Conservation (phyloP, 352 stramenopile genomes). For the Globisporangium mamillatum region DNA sequence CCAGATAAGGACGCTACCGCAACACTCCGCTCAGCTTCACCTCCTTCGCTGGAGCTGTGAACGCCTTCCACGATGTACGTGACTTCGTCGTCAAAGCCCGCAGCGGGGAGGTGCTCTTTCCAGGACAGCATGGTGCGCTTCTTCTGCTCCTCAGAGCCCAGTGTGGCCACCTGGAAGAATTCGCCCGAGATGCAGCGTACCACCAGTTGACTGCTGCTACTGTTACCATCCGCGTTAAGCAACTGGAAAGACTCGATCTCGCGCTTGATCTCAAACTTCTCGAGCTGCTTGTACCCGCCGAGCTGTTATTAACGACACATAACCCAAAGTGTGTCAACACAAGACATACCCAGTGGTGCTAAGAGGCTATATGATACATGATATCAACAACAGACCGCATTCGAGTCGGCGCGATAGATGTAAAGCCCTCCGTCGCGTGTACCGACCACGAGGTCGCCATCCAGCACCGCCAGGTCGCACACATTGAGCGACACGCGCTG, state of each 20-base stretch:
- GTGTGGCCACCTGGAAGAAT: slow-evolving; percentile 36
- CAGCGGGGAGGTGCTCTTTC: slow-evolving; percentile 24
- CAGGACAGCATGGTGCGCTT: slow-evolving; percentile 30
- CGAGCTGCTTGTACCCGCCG: slow-evolving; percentile 45
- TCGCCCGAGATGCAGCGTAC: slow-evolving; percentile 53
- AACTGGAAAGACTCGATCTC: slow-evolving; percentile 61
- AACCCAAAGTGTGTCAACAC: not conserved
- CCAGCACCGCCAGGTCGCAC: slow-evolving; percentile 48
- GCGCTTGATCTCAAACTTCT: slow-evolving; percentile 47
- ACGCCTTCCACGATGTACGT: slow-evolving; percentile 51
- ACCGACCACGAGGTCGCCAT: slow-evolving; percentile 55
- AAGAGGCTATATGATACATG: not conserved
- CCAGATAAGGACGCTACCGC: slow-evolving; percentile 41
- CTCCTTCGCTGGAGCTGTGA: slow-evolving; percentile 10
- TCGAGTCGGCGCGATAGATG: slow-evolving; percentile 39
- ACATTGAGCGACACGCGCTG: slow-evolving; percentile 72
- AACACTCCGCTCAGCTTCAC: slow-evolving; percentile 15
- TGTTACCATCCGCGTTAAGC: slow-evolving; percentile 15
- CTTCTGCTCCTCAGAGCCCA: slow-evolving; percentile 15
- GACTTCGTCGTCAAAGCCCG: slow-evolving; percentile 23
- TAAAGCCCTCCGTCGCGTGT: slow-evolving; percentile 65
- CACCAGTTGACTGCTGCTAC: slow-evolving; percentile 25
- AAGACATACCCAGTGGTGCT: not conserved
- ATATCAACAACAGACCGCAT: slow-evolving; percentile 20
- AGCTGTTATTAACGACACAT: slow-evolving; percentile 22